Evolutionary conservation across 1,139 yeast species (phyloP).

Genomic region (Sugiyamaella pinicola): DNA sequence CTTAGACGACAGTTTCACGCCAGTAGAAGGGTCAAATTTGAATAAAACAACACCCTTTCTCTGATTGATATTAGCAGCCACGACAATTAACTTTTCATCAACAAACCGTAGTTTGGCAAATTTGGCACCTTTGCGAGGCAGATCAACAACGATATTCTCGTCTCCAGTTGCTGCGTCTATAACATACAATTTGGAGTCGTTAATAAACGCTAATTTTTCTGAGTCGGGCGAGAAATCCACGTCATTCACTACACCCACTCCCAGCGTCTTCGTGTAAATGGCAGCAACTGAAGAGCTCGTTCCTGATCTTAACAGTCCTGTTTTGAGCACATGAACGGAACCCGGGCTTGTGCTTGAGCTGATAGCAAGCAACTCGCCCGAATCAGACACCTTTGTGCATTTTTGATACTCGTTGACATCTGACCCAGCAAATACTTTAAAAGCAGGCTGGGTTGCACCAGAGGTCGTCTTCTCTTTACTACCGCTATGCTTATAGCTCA

Average conservation of each 20-base stretch:
- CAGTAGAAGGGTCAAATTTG: constrained; percentile 38
- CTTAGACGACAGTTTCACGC: constrained; percentile 16
- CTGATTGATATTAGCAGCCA: constrained; percentile 52
- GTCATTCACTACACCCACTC: constrained; percentile 28
- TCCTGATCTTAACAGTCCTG: constrained; percentile 8
- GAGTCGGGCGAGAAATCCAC: constrained; percentile 33
- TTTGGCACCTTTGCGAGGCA: constrained; percentile 25
- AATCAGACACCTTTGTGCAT: constrained; percentile 24
- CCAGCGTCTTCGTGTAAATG: constrained; percentile 17
- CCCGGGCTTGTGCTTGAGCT: constrained; percentile 31
- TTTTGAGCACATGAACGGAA: constrained; percentile 25
- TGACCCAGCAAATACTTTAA: constrained; percentile 24
- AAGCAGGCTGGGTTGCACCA: constrained; percentile 14
- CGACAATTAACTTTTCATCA: constrained; percentile 51
- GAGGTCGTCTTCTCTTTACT: constrained; percentile 18
- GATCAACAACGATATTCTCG: constrained; percentile 29
- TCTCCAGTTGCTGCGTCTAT: constrained; percentile 33
- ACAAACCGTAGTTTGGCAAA: constrained; percentile 65
- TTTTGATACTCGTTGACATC: constrained; percentile 37
- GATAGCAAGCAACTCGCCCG: constrained; percentile 31
- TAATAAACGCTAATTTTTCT: constrained; percentile 30
- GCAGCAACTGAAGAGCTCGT: background rate
- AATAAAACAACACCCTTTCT: constrained; percentile 45
- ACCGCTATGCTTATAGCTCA: constrained; percentile 44
- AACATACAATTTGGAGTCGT: constrained; percentile 29